phyloP scores from a whole-genome alignment of 2,329 filamentous ascomycete genomes.

The Xylaria multiplex region DNA sequence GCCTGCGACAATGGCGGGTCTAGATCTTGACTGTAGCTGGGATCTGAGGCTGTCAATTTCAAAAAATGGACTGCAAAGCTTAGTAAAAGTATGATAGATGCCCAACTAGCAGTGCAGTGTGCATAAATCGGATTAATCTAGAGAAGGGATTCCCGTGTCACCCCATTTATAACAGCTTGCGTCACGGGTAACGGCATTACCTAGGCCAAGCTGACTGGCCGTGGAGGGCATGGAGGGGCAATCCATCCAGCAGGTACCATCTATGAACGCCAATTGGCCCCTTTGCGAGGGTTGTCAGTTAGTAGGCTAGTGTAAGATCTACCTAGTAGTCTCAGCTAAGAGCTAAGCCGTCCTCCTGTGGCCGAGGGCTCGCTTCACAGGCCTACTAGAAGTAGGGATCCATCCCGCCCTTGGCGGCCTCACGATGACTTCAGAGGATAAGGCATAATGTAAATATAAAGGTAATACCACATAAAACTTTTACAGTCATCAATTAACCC shows the following conservation, averaged over 20 bases:
- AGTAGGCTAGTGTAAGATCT: not conserved
- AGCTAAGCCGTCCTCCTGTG: conserved; percentile 19
- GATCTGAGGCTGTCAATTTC: not conserved
- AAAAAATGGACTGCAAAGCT: not conserved
- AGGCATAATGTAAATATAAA: not conserved
- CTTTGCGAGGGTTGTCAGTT: not conserved
- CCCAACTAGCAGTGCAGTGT: not conserved
- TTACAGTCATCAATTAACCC: no score
- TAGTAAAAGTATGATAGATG: not conserved
- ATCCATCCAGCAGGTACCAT: not conserved
- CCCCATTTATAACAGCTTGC: conserved; percentile 19
- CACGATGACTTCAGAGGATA: not conserved
- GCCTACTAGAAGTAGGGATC: not conserved
- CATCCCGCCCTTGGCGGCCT: not conserved
- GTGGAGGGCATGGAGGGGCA: conserved; percentile 21
- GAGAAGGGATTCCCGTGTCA: conserved; percentile 1
- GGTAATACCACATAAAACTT: not conserved
- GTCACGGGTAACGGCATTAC: conserved; percentile 10
- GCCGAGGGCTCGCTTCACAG: not conserved
- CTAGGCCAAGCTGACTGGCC: not conserved
- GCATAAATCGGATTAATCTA: not conserved
- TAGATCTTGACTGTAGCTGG: not conserved
- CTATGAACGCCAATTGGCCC: conserved; percentile 9
- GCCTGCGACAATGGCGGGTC: not conserved
- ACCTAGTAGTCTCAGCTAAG: conserved; percentile 9